Evolutionary conservation across 345 rosid genomes (phyloP).

Genomic region (Lumnitzera littorea): DNA sequence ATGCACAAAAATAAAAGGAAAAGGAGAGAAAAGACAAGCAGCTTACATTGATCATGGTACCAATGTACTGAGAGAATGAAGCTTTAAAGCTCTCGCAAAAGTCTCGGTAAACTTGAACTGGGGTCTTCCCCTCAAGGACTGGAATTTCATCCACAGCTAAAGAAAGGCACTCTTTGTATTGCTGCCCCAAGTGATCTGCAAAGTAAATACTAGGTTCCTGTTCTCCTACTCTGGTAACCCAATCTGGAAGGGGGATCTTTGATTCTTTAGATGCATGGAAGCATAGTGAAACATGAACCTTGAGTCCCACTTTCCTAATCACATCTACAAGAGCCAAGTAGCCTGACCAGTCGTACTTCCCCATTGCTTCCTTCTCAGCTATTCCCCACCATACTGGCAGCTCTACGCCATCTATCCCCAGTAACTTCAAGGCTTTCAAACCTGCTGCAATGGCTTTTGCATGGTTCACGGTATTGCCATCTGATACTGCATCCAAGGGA

Average conservation of each 20-base stretch:
- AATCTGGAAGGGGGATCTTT: conserved; percentile 56
- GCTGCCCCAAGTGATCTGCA: conserved; percentile 45
- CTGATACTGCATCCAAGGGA: conserved; percentile 74
- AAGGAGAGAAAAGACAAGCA: not conserved
- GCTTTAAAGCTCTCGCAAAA: conserved; percentile 83
- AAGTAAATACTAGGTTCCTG: conserved; percentile 45
- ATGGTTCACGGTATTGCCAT: conserved; percentile 51
- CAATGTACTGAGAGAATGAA: conserved; percentile 55
- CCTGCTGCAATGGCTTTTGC: conserved; percentile 72
- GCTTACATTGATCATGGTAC: conserved; percentile 65
- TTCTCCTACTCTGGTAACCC: conserved; percentile 62
- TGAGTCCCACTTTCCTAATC: conserved; percentile 64
- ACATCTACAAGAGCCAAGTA: conserved; percentile 75
- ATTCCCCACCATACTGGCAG: conserved; percentile 92
- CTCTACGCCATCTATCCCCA: conserved; percentile 90
- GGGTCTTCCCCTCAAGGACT: conserved; percentile 67
- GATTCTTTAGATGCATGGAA: conserved; percentile 49
- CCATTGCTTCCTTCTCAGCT: conserved; percentile 78
- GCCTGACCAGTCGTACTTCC: conserved; percentile 77
- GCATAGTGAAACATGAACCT: conserved; percentile 71
- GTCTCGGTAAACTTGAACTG: conserved; percentile 54
- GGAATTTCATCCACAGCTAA: conserved; percentile 72
- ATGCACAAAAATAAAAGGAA: not conserved
- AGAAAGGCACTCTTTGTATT: conserved; percentile 58
- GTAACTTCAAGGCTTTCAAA: conserved; percentile 71